Base-by-base conservation (phyloP, 2,329 filamentous ascomycete genomes). In the Xylaria sp. region DNA sequence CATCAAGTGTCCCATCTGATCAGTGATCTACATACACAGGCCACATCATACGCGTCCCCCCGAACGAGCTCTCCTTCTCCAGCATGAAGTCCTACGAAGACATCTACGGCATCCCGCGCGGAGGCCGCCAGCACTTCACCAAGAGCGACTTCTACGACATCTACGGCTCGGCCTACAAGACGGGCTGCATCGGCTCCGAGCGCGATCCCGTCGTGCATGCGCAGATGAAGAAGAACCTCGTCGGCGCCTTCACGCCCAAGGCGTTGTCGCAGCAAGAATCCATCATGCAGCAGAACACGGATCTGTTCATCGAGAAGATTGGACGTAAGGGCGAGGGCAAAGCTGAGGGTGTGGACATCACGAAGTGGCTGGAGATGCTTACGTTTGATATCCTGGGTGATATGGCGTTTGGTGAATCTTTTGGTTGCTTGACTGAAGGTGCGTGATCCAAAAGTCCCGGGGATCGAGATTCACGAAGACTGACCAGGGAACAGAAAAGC, bases 91-190 rank as follows among this genome's bases (percentile, higher is more conserved):
- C 65, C 0, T 66, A 59, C 13, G 53, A 55, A 18, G 53, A 57
- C 13, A 67, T 67, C n/a, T 67, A 67, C 19, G 63, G 61, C 0
- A 59, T 55, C 34, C 55, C 55, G 3, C 18, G 7, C 8, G 19
- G 19, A 10, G 23, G 16, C 0, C 7, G 9, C 11, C 19, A 18
- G 6, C 60, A 58, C 1, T 44, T 50, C 9, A 54, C 57, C 1
- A 67, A 67, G 44, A 62, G 59, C 16, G 64, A 65, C 0, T 66
- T 63, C 23, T 67, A 67, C 37, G 65, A 67, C 23, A 58, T 65
- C 8, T 62, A 57, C 18, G 65, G 62, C 11, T 39, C 46, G 0
- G 64, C 62, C 0, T 67, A 65, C 39, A 59, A 64, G 34, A 59
- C 55, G 1, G 53, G 54, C 4, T 63, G 59, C 23, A 61, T 67